Conservation (phyloP, 164 flowering plant species). For the Euptelea pleiosperma region DNA sequence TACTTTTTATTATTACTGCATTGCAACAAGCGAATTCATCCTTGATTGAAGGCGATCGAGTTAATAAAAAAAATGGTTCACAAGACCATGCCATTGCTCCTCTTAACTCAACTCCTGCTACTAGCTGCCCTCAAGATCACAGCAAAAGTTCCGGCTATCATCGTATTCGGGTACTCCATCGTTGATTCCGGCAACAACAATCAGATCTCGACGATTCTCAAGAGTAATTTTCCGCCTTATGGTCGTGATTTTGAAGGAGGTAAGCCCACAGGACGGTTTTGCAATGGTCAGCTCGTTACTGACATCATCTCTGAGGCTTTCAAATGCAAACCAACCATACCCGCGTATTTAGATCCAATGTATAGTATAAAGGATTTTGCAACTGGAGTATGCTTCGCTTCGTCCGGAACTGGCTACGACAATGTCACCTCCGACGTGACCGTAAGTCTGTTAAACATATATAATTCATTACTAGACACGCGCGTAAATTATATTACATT, state of each 20-base stretch:
- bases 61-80: too few species aligned
- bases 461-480: too few species aligned
- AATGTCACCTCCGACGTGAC: conserved; percentile 56
- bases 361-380: conserved; percentile 49
- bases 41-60: too few species aligned
- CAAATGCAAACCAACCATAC: conserved; percentile 43
- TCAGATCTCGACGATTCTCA: conserved; percentile 37
- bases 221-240: conserved; percentile 64
- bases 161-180: conserved; percentile 74
- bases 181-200: conserved; percentile 79
- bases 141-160: conserved; percentile 33
- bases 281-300: conserved; percentile 35
- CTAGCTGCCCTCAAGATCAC: too few species aligned
- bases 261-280: conserved; percentile 59
- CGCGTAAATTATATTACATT: too few species aligned
- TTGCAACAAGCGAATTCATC: too few species aligned
- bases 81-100: too few species aligned
- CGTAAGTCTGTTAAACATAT: too few species aligned
- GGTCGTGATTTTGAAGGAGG: conserved; percentile 55
- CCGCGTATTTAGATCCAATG: conserved; percentile 64
- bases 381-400: conserved; percentile 69
- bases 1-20: too few species aligned
- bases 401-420: conserved; percentile 75
- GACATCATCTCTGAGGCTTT: conserved; percentile 56
- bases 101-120: too few species aligned